Conservation (phyloP, 768 basidiomycete genomes). For the Naganishia vaughanmartiniae region DNA sequence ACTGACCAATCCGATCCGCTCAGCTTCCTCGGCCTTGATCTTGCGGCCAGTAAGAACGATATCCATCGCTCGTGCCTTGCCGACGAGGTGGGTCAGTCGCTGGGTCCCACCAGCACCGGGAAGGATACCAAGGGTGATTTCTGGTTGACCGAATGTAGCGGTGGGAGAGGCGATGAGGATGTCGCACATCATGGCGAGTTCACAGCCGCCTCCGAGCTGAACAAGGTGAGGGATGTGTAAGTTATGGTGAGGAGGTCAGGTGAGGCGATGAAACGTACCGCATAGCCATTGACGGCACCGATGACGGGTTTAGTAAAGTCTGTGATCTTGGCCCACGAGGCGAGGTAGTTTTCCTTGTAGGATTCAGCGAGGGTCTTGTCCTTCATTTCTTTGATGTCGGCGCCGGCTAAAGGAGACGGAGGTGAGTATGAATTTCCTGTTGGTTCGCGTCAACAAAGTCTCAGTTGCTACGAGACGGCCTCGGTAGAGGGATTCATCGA, state of each 20-base stretch:
- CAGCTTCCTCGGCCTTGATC: conserved; percentile 76
- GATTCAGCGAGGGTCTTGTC: conserved; percentile 87
- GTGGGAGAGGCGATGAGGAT: conserved; percentile 87
- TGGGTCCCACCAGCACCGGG: conserved; percentile 94
- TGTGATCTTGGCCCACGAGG: conserved; percentile 70
- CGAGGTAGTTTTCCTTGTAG: conserved; percentile 79
- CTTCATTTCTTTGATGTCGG: conserved; percentile 99
- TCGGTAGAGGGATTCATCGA: no score
- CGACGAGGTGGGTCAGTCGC: conserved; percentile 76
- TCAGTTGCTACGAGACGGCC: no score
- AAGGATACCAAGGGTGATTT: conserved; percentile 91
- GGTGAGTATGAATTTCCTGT: not conserved
- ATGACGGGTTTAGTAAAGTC: conserved; percentile 86
- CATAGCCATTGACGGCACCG: conserved; percentile 92
- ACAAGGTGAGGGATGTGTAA: not conserved
- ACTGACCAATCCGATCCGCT: conserved; percentile 81
- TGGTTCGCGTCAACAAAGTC: no score
- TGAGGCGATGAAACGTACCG: conserved; percentile 55
- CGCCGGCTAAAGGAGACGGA: conserved; percentile 65
- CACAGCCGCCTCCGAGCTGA: conserved; percentile 94
- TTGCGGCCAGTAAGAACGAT: conserved; percentile 82
- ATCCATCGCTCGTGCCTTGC: conserved; percentile 94
- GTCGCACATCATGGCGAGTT: conserved; percentile 85
- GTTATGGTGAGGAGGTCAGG: not conserved
- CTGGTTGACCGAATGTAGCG: conserved; percentile 91